Base-by-base conservation (phyloP, 176 grass and related monocot genomes). In the Calamus simplicifolius region DNA sequence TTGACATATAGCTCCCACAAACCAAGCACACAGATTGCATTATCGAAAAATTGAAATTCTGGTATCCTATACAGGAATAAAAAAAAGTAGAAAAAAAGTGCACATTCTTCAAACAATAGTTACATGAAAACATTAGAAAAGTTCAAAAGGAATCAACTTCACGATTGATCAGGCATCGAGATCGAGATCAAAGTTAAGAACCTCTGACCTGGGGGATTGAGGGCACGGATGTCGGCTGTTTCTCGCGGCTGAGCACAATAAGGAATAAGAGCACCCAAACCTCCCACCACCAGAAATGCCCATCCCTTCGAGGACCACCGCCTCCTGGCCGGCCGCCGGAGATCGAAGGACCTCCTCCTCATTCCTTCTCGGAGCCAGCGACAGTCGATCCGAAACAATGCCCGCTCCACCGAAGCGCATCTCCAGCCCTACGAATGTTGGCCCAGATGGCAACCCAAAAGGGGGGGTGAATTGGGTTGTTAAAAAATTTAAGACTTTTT, bases 221-320 rank as follows among this genome's bases (percentile, higher is more conserved):
- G n/a, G 57, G 58, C 58, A 29, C 58, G 27, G 58, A 72, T 72
- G 58, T 72, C 50, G 69, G 58, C 49, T 62, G 69, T 27, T 62
- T 61, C n/a, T 72, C 58, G 26, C 49, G 69, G 29, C 58, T 72
- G 49, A 72, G 69, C 49, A 62, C 48, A 27, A 72, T 26, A 4
- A 72, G 69, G 27, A 72, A 58, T 13, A 72, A 14, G 26, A 72
- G 58, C 58, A 18, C 57, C 57, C 25, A 62, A 29, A 29, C 69
- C 69, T n/a, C 16, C 58, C 57, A 27, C 57, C n/a, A 53, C 69
- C 15, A 75, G 63, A 75, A 78, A 97, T 57, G 64, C 72, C 73
- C 65, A 78, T 69, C 4, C 69, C 58, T 60, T 77, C 78, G 79
- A 71, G 53, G 67, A 29, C 93, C 93, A 91, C n/a, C 83, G 78